Base-by-base conservation (phyloP, 2,329 filamentous ascomycete genomes). In the Fusarium bactridioides region DNA sequence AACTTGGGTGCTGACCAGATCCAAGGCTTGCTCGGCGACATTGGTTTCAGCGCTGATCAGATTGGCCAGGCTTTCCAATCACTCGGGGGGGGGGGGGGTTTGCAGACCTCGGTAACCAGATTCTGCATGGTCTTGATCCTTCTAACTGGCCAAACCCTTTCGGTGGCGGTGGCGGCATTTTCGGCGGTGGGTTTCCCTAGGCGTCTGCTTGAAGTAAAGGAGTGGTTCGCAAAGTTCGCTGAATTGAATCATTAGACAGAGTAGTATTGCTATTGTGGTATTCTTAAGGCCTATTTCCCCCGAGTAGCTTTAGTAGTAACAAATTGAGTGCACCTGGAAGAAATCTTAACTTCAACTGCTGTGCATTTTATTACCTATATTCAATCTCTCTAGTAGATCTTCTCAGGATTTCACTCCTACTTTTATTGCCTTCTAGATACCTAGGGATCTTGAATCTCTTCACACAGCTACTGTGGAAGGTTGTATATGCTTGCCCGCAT, bases 311-410 rank as follows among this genome's bases (percentile, higher is more conserved):
- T 19, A 12, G 43, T 25, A 44, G 10, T 1, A 25, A 4, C 11
- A 19, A 4, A 7, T 27, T 10, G 33, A 35, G 16, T 35, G 16
- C 16, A 35, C 2, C 1, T 35, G 33, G 15, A 35, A 35, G 33
- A 5, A 0, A 35, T 35, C 33, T 35, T 10, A 35, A 10, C 9
- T 9, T 18, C 4, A 18, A 35, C 16, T 2, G 16, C 33, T 35
- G 1, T 18, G 5, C 16, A 35, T 10, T 35, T 18, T 35, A 18
- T 35, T 4, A 35, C 16, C 33, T 4, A 35, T 16, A 18, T 4
- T 16, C 9, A 18, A 2, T 35, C 1, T 5, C 33, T 35, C 33
- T 0, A 35, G 16, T 18, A 18, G 0, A 10, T 35, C 1, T 18
- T 35, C 4, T 35, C 33, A 35, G 2, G 0, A 10, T 18, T 35